Base-by-base conservation (phyloP, 305 asterid genomes). In the Coffea humblotiana region DNA sequence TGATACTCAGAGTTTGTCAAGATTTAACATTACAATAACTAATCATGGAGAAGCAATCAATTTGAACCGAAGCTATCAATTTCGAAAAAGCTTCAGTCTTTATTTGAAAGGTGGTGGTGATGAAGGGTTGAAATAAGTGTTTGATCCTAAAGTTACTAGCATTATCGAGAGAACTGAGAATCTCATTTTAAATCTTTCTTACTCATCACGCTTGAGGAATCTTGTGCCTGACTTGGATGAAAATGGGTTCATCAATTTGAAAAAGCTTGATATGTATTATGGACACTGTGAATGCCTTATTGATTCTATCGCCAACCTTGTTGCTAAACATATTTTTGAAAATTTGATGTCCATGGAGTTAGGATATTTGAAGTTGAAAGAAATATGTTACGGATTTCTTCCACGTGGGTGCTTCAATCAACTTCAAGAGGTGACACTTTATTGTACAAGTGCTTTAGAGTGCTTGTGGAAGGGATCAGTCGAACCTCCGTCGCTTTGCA, bases 231-330 rank as follows among this genome's bases (percentile, higher is more conserved):
- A 72, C 10, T 60, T 60, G 48, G 77, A 48, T 40, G 47, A 45
- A 79, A 13, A 76, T 13, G 72, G 73, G 8, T 79, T 58, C 45
- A 27, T 29, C 21, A 60, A 48, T 15, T 63, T 72, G 54, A 61
- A 32, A 63, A 63, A 48, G 43, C 49, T 79, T 52, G 6, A 29
- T 12, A 3, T 79, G 47, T 0, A 0, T 6, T 15, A 0, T 45
- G 74, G 72, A 47, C 54, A 47, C 8, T 8, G 18, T 11, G 49
- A 48, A n/a, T 72, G 27, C 65, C 68, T 79, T 5, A 19, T 64
- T 48, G 66, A 73, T 73, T 47, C 1, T 10, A 21, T 67, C 43
- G 23, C 35, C 13, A 40, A 37, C 21, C 6, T 43, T 3, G 32
- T 16, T 35, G 2, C 67, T 4, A 6, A 48, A 9, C 51, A 49